Evolutionary conservation across 2,329 filamentous ascomycete genomes (phyloP), one percentile per base, ranked within the genome.

Genomic region (Intubia oerlemansii): DNA sequence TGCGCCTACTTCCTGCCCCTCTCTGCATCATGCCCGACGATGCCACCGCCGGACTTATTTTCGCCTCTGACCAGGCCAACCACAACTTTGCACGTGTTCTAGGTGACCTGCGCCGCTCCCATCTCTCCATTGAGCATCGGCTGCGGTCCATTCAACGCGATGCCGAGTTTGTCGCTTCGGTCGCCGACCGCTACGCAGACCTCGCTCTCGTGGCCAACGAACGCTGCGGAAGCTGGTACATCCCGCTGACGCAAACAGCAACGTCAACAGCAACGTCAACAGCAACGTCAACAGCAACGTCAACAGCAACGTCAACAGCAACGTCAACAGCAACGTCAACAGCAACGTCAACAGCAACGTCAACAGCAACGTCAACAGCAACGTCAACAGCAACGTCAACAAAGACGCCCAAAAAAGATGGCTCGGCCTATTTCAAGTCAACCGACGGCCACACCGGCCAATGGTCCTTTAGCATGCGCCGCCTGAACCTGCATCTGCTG

Each of bases 161-260:
- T 48, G 73, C 81, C 7, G 47, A 48, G 2, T 95, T 93, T 46
- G 78, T 88, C 14, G 48, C 54, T 15, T 45, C 54, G 7, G 71
- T 81, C 0, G 61, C 66, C 1, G 45, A 48, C 2, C 56, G 59
- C 0, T 67, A 59, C 32, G 40, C 33, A 14, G 40, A 34, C 17
- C 24, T 42, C 4, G 81, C 82, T 0, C 56, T 95, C 2, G 58
- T 95, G 10, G 82, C 85, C 17, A 98, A 98, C 45, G 84, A 95
- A 55, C 66, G 88, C 34, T 95, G 88, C 47, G 88, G 88, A 1
- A 85, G 79, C 50, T 98, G 88, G 88, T 95, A 95, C 47, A 76
- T 95, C 16, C 52, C 57, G 19, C n/a, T n/a, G n/a, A n/a, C n/a
- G n/a, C n/a, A n/a, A n/a, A n/a, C n/a, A n/a, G n/a, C n/a, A n/a